Conservation (phyloP, 192 early-diverging fungal species). For the Rhizophagus prolifer region DNA sequence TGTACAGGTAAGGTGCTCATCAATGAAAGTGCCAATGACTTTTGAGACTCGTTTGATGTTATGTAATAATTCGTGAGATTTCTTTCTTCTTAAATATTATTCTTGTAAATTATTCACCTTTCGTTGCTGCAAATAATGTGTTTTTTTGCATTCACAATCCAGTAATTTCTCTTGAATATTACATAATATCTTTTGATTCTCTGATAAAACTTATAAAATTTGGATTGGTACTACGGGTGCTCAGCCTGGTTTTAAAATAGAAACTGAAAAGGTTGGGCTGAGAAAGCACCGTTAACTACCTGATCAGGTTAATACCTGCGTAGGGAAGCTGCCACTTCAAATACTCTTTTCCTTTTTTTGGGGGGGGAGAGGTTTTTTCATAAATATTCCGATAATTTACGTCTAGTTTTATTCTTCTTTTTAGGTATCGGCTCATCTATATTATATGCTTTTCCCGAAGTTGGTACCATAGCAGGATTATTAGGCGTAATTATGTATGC, state of each 20-base stretch:
- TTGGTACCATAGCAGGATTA: conserved; percentile 55
- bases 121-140: neutral
- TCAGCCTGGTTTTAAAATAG: neutral
- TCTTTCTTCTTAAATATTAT: neutral
- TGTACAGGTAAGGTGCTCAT: conserved; percentile 4
- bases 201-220: neutral
- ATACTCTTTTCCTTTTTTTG: neutral
- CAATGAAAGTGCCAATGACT: neutral
- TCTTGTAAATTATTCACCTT: neutral
- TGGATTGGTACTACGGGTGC: conserved; percentile 28
- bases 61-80: neutral
- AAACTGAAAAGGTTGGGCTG: conserved; percentile 18
- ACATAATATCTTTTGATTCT: neutral
- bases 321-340: conserved; percentile 31
- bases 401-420: neutral
- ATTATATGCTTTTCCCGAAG: conserved; percentile 56
- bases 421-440: conserved; percentile 54
- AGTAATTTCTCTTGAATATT: neutral
- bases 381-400: neutral
- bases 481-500: conserved; percentile 61
- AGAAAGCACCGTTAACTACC: conserved; percentile 29
- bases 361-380: too few species aligned
- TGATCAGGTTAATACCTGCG: conserved; percentile 34
- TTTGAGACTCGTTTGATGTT: neutral
- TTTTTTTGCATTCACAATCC: too few species aligned